A percentile compares a stretch with the other conserved stretches of the same genome.
These are phyloP conservation scores for Chytriomyces sp. DNA, from an alignment of 192 early-diverging fungal species.

Conservation along the genomic window DNA sequence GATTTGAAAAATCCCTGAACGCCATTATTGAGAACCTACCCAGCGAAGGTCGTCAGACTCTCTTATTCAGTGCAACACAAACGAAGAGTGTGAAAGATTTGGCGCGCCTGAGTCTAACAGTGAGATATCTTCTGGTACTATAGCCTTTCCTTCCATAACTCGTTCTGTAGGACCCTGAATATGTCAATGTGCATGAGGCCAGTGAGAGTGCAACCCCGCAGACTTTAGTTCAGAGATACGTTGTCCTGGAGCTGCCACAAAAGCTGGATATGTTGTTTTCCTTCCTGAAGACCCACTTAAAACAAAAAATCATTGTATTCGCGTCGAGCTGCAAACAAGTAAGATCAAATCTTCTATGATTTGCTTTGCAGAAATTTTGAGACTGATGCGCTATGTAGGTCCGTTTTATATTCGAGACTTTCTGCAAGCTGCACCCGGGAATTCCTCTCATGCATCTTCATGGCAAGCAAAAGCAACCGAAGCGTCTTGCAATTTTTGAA, in stretches of 20 bases:
- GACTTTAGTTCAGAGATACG: conserved; percentile 82
- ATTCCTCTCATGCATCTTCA: conserved; percentile 88
- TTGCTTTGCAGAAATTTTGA: conserved; percentile 4
- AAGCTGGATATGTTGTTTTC: conserved; percentile 97
- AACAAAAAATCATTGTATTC: conserved; percentile 89
- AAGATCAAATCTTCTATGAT: background rate
- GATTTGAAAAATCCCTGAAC: conserved; percentile 89
- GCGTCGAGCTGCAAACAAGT: conserved; percentile 96
- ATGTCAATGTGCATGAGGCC: conserved; percentile 91
- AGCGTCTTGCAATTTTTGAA: conserved; percentile 91
- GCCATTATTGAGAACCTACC: conserved; percentile 88
- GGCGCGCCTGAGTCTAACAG: conserved; percentile 76
- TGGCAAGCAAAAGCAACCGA: conserved; percentile 96
- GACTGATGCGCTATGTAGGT: conserved; percentile 35
- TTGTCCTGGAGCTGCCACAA: conserved; percentile 77
- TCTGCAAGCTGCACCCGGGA: conserved; percentile 94
- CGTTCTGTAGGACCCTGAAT: conserved; percentile 72
- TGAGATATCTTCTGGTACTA: conserved; percentile 3
- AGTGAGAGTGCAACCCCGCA: conserved; percentile 80
- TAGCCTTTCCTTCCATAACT: conserved; percentile 17
- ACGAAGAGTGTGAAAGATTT: conserved; percentile 95
- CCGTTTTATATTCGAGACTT: conserved; percentile 91
- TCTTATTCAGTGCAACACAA: conserved; percentile 97
- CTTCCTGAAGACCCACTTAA: conserved; percentile 91
- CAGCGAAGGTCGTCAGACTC: conserved; percentile 75